Percentiles rank a stretch among this genome's conserved stretches.
These are phyloP conservation scores for Sugiyamaella pinicola DNA, from an alignment of 1,139 yeast species.

Conservation along the genomic window DNA sequence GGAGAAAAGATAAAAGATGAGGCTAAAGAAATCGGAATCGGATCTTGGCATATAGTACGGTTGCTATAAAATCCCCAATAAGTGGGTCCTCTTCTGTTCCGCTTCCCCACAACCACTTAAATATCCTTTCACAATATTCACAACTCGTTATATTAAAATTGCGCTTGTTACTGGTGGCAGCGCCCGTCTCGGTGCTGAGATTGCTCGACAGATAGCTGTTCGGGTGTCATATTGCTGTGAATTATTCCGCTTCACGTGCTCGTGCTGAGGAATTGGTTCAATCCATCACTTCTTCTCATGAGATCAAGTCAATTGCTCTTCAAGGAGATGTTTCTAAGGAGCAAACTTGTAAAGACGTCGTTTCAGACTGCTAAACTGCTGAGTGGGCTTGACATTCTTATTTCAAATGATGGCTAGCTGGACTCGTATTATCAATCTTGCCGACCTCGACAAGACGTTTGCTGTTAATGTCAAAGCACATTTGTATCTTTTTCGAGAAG, in stretches of 20 bases:
- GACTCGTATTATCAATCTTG: conserved; percentile 30
- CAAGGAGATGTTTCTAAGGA: conserved; percentile 33
- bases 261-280: conserved; percentile 39
- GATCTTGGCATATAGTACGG: too few relatives aligned
- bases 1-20: too few relatives aligned
- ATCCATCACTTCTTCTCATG: conserved; percentile 24
- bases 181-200: conserved; percentile 39
- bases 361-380: conserved; percentile 33
- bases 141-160: too few relatives aligned
- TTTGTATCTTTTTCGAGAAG: conserved; percentile 44
- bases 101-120: too few relatives aligned
- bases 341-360: conserved; percentile 31
- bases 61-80: too few relatives aligned
- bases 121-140: too few relatives aligned
- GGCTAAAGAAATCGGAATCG: too few relatives aligned
- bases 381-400: conserved; percentile 38
- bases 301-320: conserved; percentile 30
- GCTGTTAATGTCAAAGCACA: conserved; percentile 42
- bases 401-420: conserved; percentile 43
- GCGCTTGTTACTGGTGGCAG: conserved; percentile 40
- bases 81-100: too few relatives aligned
- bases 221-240: conserved; percentile 39
- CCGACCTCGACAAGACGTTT: conserved; percentile 34
- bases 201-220: conserved; percentile 34
- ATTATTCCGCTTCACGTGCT: conserved; percentile 39